Evolutionary conservation across 2,329 filamentous ascomycete genomes (phyloP).

Genomic region (Aspergillus awamori): DNA sequence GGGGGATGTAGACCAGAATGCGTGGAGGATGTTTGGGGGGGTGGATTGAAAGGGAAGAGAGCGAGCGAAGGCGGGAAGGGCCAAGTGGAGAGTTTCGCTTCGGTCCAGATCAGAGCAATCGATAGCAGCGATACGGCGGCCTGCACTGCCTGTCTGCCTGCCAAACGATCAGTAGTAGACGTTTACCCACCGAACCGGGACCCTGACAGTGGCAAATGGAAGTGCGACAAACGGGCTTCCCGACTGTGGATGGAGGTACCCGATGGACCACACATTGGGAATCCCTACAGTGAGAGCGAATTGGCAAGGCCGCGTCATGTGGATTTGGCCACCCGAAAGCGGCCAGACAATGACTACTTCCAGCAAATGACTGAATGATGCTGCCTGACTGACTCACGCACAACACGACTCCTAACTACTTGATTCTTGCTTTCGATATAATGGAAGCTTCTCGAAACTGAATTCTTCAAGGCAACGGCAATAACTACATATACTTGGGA

Average conservation of each 20-base stretch:
- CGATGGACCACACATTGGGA: not conserved
- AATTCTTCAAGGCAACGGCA: conserved; percentile 12
- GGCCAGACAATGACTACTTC: conserved; percentile 11
- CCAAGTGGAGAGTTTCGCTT: conserved; percentile 25
- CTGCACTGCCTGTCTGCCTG: not conserved
- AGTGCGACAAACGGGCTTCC: not conserved
- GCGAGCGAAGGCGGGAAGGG: conserved; percentile 22
- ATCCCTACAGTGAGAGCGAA: not conserved
- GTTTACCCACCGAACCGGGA: not conserved
- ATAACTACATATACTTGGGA: conserved; percentile 39
- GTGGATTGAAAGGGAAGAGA: conserved; percentile 19
- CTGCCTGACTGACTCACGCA: not conserved
- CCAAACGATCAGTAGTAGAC: not conserved
- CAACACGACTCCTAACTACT: not conserved
- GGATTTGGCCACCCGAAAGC: conserved; percentile 20
- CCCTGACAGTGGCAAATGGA: not conserved
- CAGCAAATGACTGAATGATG: conserved; percentile 15
- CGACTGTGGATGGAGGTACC: conserved; percentile 1
- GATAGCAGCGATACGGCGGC: not conserved
- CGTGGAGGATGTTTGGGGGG: conserved; percentile 8
- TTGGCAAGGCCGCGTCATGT: conserved; percentile 20
- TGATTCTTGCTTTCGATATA: not conserved
- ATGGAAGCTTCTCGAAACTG: not conserved
- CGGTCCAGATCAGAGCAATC: conserved; percentile 11
- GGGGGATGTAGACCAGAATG: not conserved